Evolutionary conservation across 768 basidiomycete species (phyloP).

Genomic region (Psilocybe subaeruginosa): DNA sequence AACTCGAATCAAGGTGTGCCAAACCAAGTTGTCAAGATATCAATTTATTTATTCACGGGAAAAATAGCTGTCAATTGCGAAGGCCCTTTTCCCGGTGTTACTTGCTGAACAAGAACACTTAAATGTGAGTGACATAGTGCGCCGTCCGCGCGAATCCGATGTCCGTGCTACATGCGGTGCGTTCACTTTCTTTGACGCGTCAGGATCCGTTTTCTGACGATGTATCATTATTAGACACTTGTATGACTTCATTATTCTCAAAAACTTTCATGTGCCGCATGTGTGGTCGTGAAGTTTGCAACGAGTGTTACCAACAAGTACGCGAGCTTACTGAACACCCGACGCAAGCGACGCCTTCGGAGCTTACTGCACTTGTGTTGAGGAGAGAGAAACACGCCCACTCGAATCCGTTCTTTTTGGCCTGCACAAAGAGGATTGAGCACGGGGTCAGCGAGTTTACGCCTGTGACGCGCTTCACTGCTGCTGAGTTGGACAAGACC

Average conservation of each 20-base stretch:
- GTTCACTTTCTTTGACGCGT: constrained; percentile 26
- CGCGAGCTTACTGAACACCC: constrained; percentile 61
- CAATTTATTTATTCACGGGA: background rate
- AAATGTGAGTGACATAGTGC: constrained; percentile 57
- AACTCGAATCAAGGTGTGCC: constrained; percentile 59
- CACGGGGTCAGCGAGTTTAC: constrained; percentile 71
- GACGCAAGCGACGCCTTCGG: constrained; percentile 47
- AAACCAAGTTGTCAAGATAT: background rate
- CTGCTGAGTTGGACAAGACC: constrained; percentile 61
- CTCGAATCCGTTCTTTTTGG: constrained; percentile 73
- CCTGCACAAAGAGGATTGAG: constrained; percentile 72
- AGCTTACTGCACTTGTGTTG: constrained; percentile 51
- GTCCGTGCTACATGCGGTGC: constrained; percentile 85
- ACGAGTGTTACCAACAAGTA: constrained; percentile 79
- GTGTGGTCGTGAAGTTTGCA: constrained; percentile 90
- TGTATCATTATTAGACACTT: constrained; percentile 65
- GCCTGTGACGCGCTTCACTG: constrained; percentile 78
- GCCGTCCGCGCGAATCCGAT: constrained; percentile 77
- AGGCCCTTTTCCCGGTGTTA: constrained; percentile 68
- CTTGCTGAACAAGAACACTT: constrained; percentile 68
- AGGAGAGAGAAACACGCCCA: constrained; percentile 64
- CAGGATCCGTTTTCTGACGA: background rate
- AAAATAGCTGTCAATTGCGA: constrained; percentile 65
- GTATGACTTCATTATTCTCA: constrained; percentile 92
- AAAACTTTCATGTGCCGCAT: constrained; percentile 89